Percentiles rank a stretch among this genome's conserved stretches.
These are phyloP conservation scores for Trichoderma orchidacearum DNA, from an alignment of 495 filamentous ascomycete species.

Conservation along the genomic window DNA sequence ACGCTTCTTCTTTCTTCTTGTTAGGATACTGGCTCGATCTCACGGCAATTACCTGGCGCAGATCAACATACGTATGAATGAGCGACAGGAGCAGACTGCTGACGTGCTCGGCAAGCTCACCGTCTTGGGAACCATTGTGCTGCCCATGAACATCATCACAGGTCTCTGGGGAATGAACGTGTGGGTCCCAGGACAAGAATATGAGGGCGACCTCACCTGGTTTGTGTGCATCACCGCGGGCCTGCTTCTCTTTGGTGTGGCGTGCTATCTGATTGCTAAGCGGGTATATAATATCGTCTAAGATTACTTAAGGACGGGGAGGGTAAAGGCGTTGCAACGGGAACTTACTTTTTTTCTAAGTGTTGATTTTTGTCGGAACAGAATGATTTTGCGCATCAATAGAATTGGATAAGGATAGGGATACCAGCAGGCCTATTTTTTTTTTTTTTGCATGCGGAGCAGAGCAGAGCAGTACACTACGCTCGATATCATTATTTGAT, in stretches of 20 bases:
- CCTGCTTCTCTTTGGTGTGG: slow-evolving; percentile 62
- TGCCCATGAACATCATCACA: slow-evolving; percentile 97
- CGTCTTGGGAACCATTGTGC: slow-evolving; percentile 88
- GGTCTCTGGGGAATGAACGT: slow-evolving; percentile 99
- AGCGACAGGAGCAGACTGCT: slow-evolving; percentile 89
- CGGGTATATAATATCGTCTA: slow-evolving; percentile 45
- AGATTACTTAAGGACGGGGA: not conserved
- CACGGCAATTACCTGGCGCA: slow-evolving; percentile 92
- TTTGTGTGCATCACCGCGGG: slow-evolving; percentile 59
- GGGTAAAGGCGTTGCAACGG: not conserved
- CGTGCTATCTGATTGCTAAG: slow-evolving; percentile 73
- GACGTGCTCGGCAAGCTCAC: slow-evolving; percentile 91
- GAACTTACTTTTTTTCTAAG: not conserved
- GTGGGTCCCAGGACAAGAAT: slow-evolving; percentile 77
- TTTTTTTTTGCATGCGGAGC: no score
- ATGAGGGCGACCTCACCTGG: slow-evolving; percentile 38
- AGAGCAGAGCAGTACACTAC: no score
- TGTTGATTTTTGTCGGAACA: no score
- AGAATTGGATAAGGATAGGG: no score
- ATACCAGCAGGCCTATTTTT: no score
- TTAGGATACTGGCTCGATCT: slow-evolving; percentile 78
- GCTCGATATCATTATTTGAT: no score
- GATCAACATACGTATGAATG: slow-evolving; percentile 92
- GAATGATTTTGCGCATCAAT: no score
- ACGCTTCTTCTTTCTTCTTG: not conserved